Percentiles rank a stretch among this genome's conserved stretches.
phyloP scores from a whole-genome alignment of 352 stramenopile species.

The Pythium oligandrum region DNA sequence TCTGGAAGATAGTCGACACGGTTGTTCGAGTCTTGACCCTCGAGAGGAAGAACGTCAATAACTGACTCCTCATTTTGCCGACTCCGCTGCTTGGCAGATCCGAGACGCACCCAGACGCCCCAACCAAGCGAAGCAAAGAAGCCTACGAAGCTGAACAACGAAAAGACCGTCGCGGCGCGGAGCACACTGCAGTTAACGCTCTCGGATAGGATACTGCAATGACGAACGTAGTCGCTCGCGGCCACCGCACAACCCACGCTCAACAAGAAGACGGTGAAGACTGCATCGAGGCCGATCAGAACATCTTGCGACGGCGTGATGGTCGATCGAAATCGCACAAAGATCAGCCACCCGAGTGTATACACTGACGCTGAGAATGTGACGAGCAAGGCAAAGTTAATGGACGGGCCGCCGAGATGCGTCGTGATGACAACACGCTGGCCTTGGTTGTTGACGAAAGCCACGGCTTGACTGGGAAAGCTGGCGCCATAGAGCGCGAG shows the following conservation, averaged over 20 bases:
- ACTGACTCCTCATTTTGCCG: conserved; percentile 1
- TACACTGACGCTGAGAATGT: conserved; percentile 57
- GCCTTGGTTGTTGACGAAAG: conserved; percentile 8
- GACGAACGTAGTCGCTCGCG: conserved; percentile 61
- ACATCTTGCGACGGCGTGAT: conserved; percentile 36
- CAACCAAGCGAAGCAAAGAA: conserved; percentile 59
- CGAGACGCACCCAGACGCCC: conserved; percentile 26
- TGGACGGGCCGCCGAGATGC: conserved; percentile 47
- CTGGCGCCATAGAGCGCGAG: conserved; percentile 43
- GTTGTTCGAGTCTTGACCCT: background rate
- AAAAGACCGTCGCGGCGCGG: conserved; percentile 40
- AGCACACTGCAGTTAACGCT: conserved; percentile 48
- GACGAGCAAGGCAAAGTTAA: conserved; percentile 61
- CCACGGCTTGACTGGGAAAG: conserved; percentile 34
- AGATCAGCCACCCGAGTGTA: conserved; percentile 35
- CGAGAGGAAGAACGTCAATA: conserved; percentile 8
- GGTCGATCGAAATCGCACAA: conserved; percentile 30
- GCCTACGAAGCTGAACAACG: conserved; percentile 52
- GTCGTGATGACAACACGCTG: conserved; percentile 34
- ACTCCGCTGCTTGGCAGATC: conserved; percentile 3
- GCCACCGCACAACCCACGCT: conserved; percentile 55
- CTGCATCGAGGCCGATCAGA: conserved; percentile 43
- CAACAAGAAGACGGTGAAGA: conserved; percentile 68
- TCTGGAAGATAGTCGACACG: conserved; percentile 9
- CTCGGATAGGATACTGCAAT: conserved; percentile 37